Evolutionary conservation across 192 early-diverging fungal species (phyloP), one percentile per base, ranked within the genome.

Genomic region (Linderina pennispora): DNA sequence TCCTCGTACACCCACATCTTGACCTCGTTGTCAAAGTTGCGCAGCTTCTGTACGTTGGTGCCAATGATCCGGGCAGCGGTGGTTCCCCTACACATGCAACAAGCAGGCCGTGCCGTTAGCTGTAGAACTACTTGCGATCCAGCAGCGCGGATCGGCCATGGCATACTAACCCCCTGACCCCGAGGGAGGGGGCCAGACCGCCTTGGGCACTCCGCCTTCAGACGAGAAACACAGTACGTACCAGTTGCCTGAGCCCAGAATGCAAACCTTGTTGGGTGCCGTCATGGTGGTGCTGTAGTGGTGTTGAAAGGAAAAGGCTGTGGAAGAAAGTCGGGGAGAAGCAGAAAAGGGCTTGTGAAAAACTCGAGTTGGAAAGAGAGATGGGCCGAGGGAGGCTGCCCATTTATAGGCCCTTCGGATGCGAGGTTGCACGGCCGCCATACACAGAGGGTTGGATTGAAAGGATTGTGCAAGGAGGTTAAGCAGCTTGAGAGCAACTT

Each of bases 1-100:
- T 98, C 96, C 63, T 98, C 92, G 74, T 84, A 92, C 15, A 98
- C 96, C 92, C 92, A 98, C 84, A 92, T 90, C 40, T 80, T 82
- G 43, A 95, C 91, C 31, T 82, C 74, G 20, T 62, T 47, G 69
- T 92, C 86, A 74, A 92, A 94, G 35, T 53, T 51, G 32, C 77
- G 57, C 31, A 82, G 80, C 48, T 74, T 67, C 11, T 49, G 53
- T 23, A 92, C 88, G 65, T 98, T 98, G 55, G 51, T 57, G 20
- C 89, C 91, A 19, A 97, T 76, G 53, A 98, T 97, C 66, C 91
- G 87, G 7, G 92, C 90, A 47, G 92, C 86, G 15, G 86, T 91
- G 4, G 88, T 84, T 55, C 96, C 96, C 93, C 91, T 94, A 62
- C 21, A 41, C n/a, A n/a, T n/a, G n/a, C n/a, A 34, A 11, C n/a